A percentile compares a stretch with the other conserved stretches of the same genome.
Conservation (phyloP, 2,329 filamentous ascomycete genomes). For the Aspergillus thermomutatus region DNA sequence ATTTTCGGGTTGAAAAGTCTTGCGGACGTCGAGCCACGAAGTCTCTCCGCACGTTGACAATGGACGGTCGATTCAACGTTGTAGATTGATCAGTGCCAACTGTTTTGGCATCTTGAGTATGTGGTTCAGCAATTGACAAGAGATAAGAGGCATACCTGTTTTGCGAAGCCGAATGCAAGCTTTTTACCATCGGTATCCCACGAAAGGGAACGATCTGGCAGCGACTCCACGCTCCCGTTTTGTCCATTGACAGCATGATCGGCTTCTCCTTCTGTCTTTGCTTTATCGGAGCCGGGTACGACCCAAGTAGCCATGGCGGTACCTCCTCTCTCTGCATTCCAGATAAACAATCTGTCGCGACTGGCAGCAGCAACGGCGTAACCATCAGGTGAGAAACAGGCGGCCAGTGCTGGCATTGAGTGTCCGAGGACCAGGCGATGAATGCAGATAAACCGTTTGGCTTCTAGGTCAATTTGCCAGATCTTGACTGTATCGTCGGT, state of each 20-base stretch:
- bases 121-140: conserved; percentile 1
- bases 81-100: conserved; percentile 40
- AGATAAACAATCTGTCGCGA: conserved; percentile 43
- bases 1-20: background rate
- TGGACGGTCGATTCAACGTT: conserved; percentile 27
- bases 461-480: conserved; percentile 41
- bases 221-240: conserved; percentile 26
- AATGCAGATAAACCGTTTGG: conserved; percentile 34
- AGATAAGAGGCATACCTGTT: conserved; percentile 40
- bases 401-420: conserved; percentile 37
- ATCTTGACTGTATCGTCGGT: conserved; percentile 45
- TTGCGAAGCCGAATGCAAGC: conserved; percentile 49
- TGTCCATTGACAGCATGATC: conserved; percentile 33
- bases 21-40: background rate
- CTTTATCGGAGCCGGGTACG: conserved; percentile 27
- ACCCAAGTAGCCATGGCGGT: conserved; percentile 41
- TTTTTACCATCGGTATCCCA: conserved; percentile 56
- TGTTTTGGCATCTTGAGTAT: conserved; percentile 12
- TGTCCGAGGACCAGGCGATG: conserved; percentile 36
- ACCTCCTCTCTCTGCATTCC: conserved; percentile 46
- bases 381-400: conserved; percentile 47
- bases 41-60: background rate
- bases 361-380: conserved; percentile 45
- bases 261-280: conserved; percentile 31
- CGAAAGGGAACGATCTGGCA: conserved; percentile 41